phyloP scores from a whole-genome alignment of 2,329 filamentous ascomycete species.

The Calonectria ilicicola region DNA sequence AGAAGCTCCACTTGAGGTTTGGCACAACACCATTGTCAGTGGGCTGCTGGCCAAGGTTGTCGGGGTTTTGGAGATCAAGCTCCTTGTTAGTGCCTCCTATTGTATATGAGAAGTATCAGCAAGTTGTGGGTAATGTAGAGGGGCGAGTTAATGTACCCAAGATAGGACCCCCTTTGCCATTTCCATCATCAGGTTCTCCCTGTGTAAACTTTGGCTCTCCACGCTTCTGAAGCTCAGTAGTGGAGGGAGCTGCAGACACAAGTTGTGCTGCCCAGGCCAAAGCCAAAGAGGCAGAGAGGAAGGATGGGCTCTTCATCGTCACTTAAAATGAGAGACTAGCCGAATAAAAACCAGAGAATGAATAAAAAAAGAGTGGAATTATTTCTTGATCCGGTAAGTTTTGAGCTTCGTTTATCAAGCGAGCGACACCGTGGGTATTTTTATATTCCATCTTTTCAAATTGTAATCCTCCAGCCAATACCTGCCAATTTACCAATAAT shows the following conservation, averaged over 20 bases:
- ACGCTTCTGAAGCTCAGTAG: conserved; percentile 26
- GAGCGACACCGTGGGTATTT: not conserved
- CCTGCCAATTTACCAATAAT: not conserved
- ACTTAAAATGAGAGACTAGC: not conserved
- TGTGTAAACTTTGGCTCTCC: conserved; percentile 45
- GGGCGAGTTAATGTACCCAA: conserved; percentile 56
- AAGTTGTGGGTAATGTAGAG: not conserved
- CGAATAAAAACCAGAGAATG: not conserved
- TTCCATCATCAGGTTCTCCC: conserved; percentile 36
- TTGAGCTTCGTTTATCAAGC: not conserved
- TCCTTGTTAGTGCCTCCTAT: conserved; percentile 74
- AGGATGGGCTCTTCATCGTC: conserved; percentile 24
- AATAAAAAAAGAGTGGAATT: not conserved
- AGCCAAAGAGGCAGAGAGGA: conserved; percentile 30
- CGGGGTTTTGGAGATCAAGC: conserved; percentile 72
- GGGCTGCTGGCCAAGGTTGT: conserved; percentile 70
- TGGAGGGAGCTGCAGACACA: conserved; percentile 27
- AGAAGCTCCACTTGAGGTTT: conserved; percentile 78
- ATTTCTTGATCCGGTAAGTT: not conserved
- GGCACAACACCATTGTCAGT: conserved; percentile 74
- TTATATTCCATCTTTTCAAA: not conserved
- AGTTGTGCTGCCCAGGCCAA: conserved; percentile 20
- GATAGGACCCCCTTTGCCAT: conserved; percentile 69
- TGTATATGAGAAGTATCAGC: not conserved
- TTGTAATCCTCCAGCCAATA: not conserved